Percentiles rank a stretch among this genome's conserved stretches.
Evolutionary conservation across 805 yeast genomes (phyloP).

Genomic region (Cyberlindnera xishuangbannaensis): DNA sequence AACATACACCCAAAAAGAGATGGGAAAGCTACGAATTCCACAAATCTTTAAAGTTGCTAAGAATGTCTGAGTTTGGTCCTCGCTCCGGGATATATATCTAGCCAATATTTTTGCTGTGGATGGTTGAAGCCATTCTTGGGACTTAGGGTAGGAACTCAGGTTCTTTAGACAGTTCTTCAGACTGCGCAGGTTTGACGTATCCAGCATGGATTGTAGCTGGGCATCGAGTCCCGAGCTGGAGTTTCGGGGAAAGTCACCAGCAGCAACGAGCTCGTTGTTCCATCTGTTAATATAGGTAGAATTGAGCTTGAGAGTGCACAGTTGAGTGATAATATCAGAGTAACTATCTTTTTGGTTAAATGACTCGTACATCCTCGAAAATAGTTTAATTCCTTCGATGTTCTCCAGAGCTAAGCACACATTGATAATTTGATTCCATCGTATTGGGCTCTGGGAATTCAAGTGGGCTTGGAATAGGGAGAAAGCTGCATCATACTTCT

Average conservation of each 20-base stretch:
- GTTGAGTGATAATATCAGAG: conserved; percentile 7
- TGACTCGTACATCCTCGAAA: conserved; percentile 10
- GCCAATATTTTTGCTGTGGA: conserved; percentile 12
- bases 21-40: conserved; percentile 2
- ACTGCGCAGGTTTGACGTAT: conserved; percentile 9
- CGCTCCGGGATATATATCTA: conserved; percentile 7
- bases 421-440: conserved; percentile 16
- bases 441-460: neutral
- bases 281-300: conserved; percentile 13
- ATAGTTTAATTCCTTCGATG: conserved; percentile 1
- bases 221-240: conserved; percentile 13
- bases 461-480: conserved; percentile 6
- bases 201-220: conserved; percentile 13
- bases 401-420: conserved; percentile 9
- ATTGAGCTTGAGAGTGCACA: conserved; percentile 6
- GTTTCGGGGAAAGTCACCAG: conserved; percentile 15
- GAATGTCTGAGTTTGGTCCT: conserved; percentile 2
- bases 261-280: conserved; percentile 12
- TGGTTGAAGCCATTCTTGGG: conserved; percentile 11
- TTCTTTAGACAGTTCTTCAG: conserved; percentile 12
- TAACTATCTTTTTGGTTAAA: conserved; percentile 4
- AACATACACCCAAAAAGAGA: conserved; percentile 13
- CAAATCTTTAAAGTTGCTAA: conserved; percentile 1
- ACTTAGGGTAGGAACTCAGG: conserved; percentile 3
- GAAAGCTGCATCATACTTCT: conserved; percentile 9